Evolutionary conservation across 2,329 filamentous ascomycete genomes (phyloP).

Genomic region (Botrytis medusae): DNA sequence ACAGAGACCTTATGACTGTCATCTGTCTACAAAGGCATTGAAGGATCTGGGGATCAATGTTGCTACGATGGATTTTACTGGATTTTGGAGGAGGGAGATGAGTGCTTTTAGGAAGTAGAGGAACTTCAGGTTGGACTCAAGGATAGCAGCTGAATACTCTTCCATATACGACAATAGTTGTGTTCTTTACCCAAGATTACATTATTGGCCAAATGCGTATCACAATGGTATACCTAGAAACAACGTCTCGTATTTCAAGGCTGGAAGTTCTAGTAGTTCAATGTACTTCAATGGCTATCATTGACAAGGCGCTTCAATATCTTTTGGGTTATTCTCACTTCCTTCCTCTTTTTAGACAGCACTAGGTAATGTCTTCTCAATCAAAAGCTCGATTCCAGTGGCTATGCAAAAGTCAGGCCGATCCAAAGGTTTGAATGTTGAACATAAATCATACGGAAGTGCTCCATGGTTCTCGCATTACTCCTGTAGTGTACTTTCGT

Average conservation of each 20-base stretch:
- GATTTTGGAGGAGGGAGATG: constrained; percentile 74
- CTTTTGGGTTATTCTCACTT: not conserved
- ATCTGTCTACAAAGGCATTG: constrained; percentile 74
- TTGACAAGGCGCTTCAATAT: too few relatives aligned
- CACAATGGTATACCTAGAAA: too few relatives aligned
- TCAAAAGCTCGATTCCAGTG: not conserved
- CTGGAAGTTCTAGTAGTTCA: not conserved
- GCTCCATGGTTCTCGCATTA: too few relatives aligned
- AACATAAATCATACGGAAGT: too few relatives aligned
- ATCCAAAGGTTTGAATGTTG: not conserved
- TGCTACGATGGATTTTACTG: constrained; percentile 70
- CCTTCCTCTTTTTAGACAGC: not conserved
- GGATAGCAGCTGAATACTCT: not conserved
- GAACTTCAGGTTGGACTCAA: not conserved
- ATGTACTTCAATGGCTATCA: not conserved
- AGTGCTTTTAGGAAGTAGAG: constrained; percentile 50
- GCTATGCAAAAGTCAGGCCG: not conserved
- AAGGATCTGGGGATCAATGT: constrained; percentile 74
- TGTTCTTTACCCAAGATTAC: not conserved
- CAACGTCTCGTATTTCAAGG: not conserved
- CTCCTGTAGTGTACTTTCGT: not conserved
- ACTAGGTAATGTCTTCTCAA: not conserved
- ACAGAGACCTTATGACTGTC: constrained; percentile 82
- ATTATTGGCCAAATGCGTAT: not conserved
- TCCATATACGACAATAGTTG: not conserved